A percentile compares a stretch with the other conserved stretches of the same genome.
Conservation (phyloP, 164 flowering plant genomes). For the Chimonanthus praecox region DNA sequence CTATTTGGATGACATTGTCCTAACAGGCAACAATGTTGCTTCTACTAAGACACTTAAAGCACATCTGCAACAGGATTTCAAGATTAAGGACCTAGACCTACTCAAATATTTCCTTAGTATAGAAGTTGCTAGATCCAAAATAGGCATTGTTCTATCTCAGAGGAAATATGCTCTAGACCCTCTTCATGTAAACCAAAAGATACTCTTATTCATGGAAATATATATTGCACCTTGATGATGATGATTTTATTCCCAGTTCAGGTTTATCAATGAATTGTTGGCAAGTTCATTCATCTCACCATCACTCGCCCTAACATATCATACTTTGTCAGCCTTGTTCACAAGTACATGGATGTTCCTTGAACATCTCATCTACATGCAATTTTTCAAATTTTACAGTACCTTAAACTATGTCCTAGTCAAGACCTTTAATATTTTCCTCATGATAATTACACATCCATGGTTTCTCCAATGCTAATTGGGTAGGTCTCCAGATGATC, state of each 20-base stretch:
- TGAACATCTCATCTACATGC: not conserved
- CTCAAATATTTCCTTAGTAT: not conserved
- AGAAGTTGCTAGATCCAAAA: not conserved
- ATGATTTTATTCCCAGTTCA: not conserved
- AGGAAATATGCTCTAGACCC: too few relatives aligned
- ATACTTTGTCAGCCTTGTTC: not conserved
- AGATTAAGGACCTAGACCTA: not conserved
- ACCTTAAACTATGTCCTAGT: not conserved
- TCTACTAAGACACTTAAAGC: not conserved
- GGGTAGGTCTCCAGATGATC: not conserved
- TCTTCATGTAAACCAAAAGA: not conserved
- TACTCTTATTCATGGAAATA: not conserved
- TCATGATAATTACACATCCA: not conserved
- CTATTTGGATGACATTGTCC: not conserved
- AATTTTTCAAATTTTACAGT: not conserved
- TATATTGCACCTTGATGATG: not conserved
- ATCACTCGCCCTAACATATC: not conserved
- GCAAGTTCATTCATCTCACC: not conserved
- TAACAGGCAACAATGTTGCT: not conserved
- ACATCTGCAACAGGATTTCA: not conserved
- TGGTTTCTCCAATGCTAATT: not conserved
- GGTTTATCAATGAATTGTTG: constrained; percentile 1
- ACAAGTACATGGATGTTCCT: constrained; percentile 6
- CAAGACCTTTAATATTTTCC: not conserved
- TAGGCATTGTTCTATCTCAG: not conserved